Percentiles rank a stretch among this genome's conserved stretches.
Evolutionary conservation across 1,284 basidiomycete species (phyloP).

Genomic region (Ceratobasidium sp.): DNA sequence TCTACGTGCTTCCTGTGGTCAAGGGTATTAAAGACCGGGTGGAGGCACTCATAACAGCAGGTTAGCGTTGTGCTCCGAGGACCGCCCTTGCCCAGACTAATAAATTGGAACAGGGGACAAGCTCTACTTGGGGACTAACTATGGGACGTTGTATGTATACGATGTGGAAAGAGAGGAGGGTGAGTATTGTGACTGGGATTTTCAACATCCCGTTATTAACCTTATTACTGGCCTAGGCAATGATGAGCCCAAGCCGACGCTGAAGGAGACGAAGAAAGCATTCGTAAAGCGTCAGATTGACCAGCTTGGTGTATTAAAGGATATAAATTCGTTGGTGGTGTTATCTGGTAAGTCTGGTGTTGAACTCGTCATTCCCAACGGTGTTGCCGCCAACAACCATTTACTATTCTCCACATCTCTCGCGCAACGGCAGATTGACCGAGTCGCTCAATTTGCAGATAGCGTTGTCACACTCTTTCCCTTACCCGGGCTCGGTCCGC

Average conservation of each 20-base stretch:
- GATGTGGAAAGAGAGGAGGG: constrained; percentile 59
- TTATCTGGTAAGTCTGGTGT: constrained; percentile 72
- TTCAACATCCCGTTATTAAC: constrained; percentile 1
- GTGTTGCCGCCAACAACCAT: neutral
- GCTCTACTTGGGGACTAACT: constrained; percentile 79
- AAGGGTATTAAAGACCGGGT: constrained; percentile 60
- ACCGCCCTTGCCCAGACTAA: constrained; percentile 58
- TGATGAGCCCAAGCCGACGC: constrained; percentile 58
- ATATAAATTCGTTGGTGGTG: constrained; percentile 82
- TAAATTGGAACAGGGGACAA: constrained; percentile 69
- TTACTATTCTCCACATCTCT: constrained; percentile 9
- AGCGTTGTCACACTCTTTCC: constrained; percentile 71
- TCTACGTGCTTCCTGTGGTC: constrained; percentile 50
- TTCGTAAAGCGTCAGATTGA: constrained; percentile 80
- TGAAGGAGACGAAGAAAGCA: constrained; percentile 73
- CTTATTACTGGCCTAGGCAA: constrained; percentile 51
- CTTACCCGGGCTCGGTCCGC: constrained; percentile 71
- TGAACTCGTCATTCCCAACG: neutral
- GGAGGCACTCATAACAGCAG: constrained; percentile 49
- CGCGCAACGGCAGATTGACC: neutral
- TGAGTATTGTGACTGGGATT: constrained; percentile 50
- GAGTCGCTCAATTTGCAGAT: constrained; percentile 60
- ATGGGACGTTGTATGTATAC: constrained; percentile 76
- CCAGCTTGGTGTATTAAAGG: constrained; percentile 84
- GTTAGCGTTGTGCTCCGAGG: constrained; percentile 55